These are phyloP conservation scores for Amaranthus palmeri DNA, from an alignment of 148 eudicot species.

Conservation along the genomic window DNA sequence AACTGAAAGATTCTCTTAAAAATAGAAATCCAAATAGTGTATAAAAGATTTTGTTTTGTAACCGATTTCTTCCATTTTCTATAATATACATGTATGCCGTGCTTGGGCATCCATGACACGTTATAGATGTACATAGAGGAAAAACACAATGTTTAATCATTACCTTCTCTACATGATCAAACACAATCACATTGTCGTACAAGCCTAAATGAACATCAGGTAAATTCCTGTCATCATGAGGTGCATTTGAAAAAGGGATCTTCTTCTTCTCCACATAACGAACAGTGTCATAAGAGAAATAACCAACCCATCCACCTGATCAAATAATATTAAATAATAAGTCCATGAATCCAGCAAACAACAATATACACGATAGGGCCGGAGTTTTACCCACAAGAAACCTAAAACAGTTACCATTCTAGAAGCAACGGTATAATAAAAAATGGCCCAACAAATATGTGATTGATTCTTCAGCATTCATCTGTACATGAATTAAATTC, in stretches of 20 bases:
- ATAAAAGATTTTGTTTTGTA: no score
- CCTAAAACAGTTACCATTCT: no score
- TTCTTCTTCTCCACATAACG: conserved; percentile 96
- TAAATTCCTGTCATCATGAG: conserved; percentile 85
- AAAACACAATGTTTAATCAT: conserved; percentile 3
- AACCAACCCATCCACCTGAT: conserved; percentile 99
- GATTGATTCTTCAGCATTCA: background rate
- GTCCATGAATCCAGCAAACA: background rate
- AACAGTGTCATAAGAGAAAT: conserved; percentile 93
- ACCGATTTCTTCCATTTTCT: no score
- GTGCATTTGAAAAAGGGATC: conserved; percentile 81
- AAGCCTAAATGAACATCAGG: conserved; percentile 92
- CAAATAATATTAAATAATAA: conserved; percentile 15
- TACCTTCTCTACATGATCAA: conserved; percentile 98
- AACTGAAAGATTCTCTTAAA: no score
- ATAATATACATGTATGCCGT: no score
- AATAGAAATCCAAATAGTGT: no score
- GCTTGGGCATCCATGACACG: background rate
- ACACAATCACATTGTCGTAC: conserved; percentile 93
- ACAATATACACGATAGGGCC: background rate
- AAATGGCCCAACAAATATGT: background rate
- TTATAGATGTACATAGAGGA: background rate
- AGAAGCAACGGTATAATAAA: background rate
- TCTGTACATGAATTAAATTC: background rate
- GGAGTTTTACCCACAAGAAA: background rate